Percentiles rank a stretch among this genome's conserved stretches.
Conservation (phyloP, 192 early-diverging fungal genomes). For the Podila epigama region DNA sequence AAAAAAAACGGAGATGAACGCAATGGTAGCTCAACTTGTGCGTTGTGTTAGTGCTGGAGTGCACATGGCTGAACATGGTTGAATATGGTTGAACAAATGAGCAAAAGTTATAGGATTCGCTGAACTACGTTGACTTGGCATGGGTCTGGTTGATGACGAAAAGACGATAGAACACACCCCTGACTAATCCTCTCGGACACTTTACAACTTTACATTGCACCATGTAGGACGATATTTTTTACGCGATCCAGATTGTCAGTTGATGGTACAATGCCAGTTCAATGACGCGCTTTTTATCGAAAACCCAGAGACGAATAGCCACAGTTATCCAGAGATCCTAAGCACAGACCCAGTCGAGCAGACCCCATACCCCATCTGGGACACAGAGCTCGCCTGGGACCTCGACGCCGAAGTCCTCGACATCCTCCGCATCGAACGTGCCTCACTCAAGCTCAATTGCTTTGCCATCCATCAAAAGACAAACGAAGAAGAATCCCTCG, state of each 20-base stretch:
- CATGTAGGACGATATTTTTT: slow-evolving; percentile 49
- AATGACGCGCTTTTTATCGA: slow-evolving; percentile 54
- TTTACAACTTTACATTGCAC: not conserved
- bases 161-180: no score
- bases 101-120: not conserved
- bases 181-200: no score
- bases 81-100: not conserved
- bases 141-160: no score
- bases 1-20: not conserved
- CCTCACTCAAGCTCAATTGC: slow-evolving; percentile 53
- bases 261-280: slow-evolving; percentile 53
- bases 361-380: slow-evolving; percentile 52
- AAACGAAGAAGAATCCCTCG: slow-evolving; percentile 43
- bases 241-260: slow-evolving; percentile 47
- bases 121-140: not conserved
- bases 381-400: slow-evolving; percentile 58
- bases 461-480: slow-evolving; percentile 46
- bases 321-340: slow-evolving; percentile 49
- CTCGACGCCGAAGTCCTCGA: slow-evolving; percentile 53
- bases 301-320: slow-evolving; percentile 50
- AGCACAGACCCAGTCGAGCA: slow-evolving; percentile 54
- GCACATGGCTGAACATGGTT: no score
- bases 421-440: slow-evolving; percentile 48
- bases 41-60: no score
- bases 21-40: no score